Conservation (phyloP, 2,329 filamentous ascomycete genomes). For the Hypoxylon sp. region DNA sequence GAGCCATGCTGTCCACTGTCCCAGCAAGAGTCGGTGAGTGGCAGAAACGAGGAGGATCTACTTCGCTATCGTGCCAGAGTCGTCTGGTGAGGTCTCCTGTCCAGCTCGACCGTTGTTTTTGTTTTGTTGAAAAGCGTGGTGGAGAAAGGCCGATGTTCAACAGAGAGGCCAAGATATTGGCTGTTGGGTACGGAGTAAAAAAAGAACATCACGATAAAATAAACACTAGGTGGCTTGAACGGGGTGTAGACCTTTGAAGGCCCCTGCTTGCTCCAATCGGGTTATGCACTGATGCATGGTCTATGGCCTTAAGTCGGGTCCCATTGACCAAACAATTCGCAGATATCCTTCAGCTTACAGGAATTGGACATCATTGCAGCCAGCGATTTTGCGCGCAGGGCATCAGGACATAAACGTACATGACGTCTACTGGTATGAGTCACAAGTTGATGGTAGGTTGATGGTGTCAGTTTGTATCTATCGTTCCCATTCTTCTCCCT, state of each 20-base stretch:
- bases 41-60: conserved; percentile 47
- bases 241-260: conserved; percentile 35
- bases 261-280: conserved; percentile 50
- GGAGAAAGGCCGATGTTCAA: conserved; percentile 47
- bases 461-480: conserved; percentile 35
- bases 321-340: conserved; percentile 51
- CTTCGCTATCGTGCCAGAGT: conserved; percentile 47
- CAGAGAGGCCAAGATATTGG: conserved; percentile 43
- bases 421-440: conserved; percentile 50
- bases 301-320: conserved; percentile 46
- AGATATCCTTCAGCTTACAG: conserved; percentile 50
- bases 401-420: conserved; percentile 53
- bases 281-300: conserved; percentile 47
- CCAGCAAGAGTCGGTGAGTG: conserved; percentile 52
- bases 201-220: conserved; percentile 37
- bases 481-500: conserved; percentile 17
- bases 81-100: conserved; percentile 48
- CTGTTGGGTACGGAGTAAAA: conserved; percentile 47
- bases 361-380: conserved; percentile 55
- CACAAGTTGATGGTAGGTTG: conserved; percentile 43
- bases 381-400: conserved; percentile 48
- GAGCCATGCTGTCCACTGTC: conserved; percentile 35
- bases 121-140: conserved; percentile 44
- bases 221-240: conserved; percentile 38
- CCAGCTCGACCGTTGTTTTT: conserved; percentile 39